These are phyloP conservation scores for Alternaria hordeiaustralica DNA, from an alignment of 2,329 filamentous ascomycete species.

Conservation along the genomic window DNA sequence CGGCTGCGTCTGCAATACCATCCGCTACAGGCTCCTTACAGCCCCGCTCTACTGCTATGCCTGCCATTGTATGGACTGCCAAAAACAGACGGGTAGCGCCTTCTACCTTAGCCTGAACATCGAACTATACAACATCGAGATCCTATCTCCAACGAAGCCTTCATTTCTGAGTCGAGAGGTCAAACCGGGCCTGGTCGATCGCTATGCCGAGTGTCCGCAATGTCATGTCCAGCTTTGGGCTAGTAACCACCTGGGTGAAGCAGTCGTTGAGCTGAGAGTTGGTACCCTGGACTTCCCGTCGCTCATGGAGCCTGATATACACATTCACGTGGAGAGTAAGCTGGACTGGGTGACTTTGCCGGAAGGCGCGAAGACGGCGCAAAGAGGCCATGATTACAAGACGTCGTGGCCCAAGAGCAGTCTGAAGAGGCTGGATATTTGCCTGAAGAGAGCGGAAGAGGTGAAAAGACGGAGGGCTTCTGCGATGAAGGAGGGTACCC, in stretches of 20 bases:
- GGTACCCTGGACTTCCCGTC: slow-evolving; percentile 38
- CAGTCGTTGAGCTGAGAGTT: slow-evolving; percentile 22
- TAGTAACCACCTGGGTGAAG: slow-evolving; percentile 5
- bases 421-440: slow-evolving; percentile 30
- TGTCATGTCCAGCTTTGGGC: slow-evolving; percentile 35
- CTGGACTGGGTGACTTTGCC: slow-evolving; percentile 40
- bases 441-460: slow-evolving; percentile 9
- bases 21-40: slow-evolving; percentile 35
- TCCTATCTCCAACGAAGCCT: slow-evolving; percentile 23
- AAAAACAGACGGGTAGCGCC: slow-evolving; percentile 31
- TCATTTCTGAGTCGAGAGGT: neutral
- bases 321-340: slow-evolving; percentile 37
- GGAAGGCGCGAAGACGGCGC: slow-evolving; percentile 23
- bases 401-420: slow-evolving; percentile 39
- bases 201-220: slow-evolving; percentile 23
- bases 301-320: slow-evolving; percentile 41
- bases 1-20: slow-evolving; percentile 23
- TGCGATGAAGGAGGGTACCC: neutral
- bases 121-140: slow-evolving; percentile 28
- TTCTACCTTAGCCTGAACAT: slow-evolving; percentile 33
- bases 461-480: neutral
- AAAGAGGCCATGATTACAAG: slow-evolving; percentile 14
- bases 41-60: slow-evolving; percentile 40
- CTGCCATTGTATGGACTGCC: slow-evolving; percentile 42
- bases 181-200: neutral